phyloP scores from a whole-genome alignment of 257 asterid genomes.

The Ilex asprella region DNA sequence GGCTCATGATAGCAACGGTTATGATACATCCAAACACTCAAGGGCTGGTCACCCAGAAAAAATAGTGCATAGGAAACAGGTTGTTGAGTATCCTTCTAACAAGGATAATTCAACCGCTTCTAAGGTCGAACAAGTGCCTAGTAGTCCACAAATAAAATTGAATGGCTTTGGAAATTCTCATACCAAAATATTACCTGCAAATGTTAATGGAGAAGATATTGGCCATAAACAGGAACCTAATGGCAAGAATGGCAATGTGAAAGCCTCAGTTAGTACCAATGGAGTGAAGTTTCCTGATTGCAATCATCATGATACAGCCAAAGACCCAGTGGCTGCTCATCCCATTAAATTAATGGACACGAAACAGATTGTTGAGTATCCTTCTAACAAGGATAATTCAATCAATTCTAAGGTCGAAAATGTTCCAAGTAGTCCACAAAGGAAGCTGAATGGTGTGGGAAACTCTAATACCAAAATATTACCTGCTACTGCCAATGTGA shows the following conservation, averaged over 20 bases:
- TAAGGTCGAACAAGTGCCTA: constrained; percentile 30
- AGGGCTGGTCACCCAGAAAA: constrained; percentile 36
- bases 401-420: constrained; percentile 26
- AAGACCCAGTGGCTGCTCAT: constrained; percentile 26
- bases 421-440: constrained; percentile 30
- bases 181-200: constrained; percentile 30
- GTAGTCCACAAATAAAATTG: constrained; percentile 26
- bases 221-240: constrained; percentile 32
- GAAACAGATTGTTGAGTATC: constrained; percentile 28
- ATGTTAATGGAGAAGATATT: constrained; percentile 37
- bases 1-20: constrained; percentile 49
- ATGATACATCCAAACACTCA: constrained; percentile 26
- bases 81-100: constrained; percentile 28
- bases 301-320: constrained; percentile 42
- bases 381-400: constrained; percentile 20
- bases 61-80: constrained; percentile 18
- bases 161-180: constrained; percentile 25
- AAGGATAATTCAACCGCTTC: constrained; percentile 17
- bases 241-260: constrained; percentile 32
- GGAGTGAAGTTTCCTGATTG: constrained; percentile 49
- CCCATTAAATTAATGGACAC: constrained; percentile 27
- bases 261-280: constrained; percentile 35
- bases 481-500: constrained; percentile 36
- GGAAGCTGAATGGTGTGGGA: constrained; percentile 25
- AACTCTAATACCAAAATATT: constrained; percentile 27